Base-by-base conservation (phyloP, 106 monocot species). In the Agapanthus africanus region DNA sequence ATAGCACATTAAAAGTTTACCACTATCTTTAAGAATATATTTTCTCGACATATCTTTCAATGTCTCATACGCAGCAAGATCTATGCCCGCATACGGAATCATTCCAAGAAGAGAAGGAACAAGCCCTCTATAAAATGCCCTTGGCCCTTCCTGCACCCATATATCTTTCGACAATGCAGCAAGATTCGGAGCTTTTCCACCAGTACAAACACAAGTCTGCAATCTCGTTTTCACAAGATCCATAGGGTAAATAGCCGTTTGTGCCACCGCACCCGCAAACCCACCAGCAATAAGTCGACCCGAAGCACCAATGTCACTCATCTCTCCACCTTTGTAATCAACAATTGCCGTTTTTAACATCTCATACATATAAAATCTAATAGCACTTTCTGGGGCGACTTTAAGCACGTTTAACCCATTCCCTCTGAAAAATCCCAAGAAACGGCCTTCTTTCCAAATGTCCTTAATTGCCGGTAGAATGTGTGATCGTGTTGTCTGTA, bases 61-160 rank as follows among this genome's bases (percentile, higher is more conserved):
- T 8, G 91, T 89, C 63, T 97, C 91, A 69, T 97, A 91, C 15
- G 84, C 95, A 28, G 91, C 88, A 70, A 97, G 88, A 82, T 91
- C 91, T 35, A 97, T 91, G 54, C 95, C 95, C n/a, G 88, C 95
- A 79, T 91, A 97, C 60, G 95, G 95, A 22, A 97, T 80, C 36
- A 97, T 97, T 16, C 95, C 95, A 15, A 91, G 72, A 59, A 97
- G 74, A 70, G 91, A 91, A 63, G 91, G 91, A 19, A 91, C 54
- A 25, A 97, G 68, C 0, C 91, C 88, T 77, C 88, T 81, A 68
- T 97, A 97, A 71, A 91, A 97, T 38, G 95, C 95, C 51, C 81
- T 81, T 69, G 91, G 91, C 18, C 95, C 95, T 71, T 97, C 95
- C 0, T 91, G 88, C 30, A 80, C 40, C 91, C 81, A 84, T 62